Evolutionary conservation across 2,329 filamentous ascomycete species (phyloP).

Genomic region (Sporothrix sp.): DNA sequence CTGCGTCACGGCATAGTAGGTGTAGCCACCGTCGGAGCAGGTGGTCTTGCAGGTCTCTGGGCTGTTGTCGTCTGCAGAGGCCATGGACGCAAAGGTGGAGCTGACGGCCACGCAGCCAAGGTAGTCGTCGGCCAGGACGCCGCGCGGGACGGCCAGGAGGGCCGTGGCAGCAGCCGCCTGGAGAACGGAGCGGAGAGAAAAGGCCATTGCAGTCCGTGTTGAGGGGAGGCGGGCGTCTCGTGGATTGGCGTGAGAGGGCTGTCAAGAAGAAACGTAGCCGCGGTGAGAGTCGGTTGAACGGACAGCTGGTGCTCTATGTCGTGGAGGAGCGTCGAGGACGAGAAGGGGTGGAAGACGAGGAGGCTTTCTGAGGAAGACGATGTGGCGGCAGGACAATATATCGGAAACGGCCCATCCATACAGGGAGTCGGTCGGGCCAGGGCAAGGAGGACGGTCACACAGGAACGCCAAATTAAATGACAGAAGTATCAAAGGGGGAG

Average conservation of each 20-base stretch:
- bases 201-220: conserved; percentile 5
- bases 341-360: neutral
- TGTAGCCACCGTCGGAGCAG: conserved; percentile 13
- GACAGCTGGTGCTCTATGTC: no score
- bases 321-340: no score
- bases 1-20: conserved; percentile 15
- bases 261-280: no score
- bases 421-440: neutral
- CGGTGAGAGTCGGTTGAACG: no score
- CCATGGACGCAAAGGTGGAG: conserved; percentile 13
- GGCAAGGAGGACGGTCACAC: neutral
- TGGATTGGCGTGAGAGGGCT: neutral
- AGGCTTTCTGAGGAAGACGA: no score
- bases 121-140: conserved; percentile 9
- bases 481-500: neutral
- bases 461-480: neutral
- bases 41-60: conserved; percentile 10
- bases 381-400: no score
- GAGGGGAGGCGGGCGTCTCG: neutral
- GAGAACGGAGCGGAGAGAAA: conserved; percentile 10
- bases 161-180: conserved; percentile 2
- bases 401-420: neutral
- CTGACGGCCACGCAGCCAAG: conserved; percentile 18
- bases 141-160: conserved; percentile 7
- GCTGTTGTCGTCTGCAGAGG: conserved; percentile 13